Evolutionary conservation across 106 monocot genomes (phyloP).

Genomic region (Dendrobium nobile): DNA sequence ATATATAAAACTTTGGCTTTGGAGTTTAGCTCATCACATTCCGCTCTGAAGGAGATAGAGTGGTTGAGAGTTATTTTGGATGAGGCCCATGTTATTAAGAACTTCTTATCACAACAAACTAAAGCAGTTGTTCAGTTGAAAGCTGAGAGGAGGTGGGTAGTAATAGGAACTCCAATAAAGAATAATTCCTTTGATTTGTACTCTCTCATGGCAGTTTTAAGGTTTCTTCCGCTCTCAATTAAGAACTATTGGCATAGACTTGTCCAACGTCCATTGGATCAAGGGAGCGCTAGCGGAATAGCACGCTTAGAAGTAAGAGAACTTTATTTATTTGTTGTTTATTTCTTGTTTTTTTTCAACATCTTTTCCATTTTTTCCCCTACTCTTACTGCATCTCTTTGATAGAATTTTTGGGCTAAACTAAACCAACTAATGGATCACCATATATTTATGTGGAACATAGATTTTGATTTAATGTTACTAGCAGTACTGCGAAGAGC

Average conservation of each 20-base stretch:
- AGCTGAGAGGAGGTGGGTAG: conserved; percentile 88
- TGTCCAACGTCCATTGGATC: conserved; percentile 65
- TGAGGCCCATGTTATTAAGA: conserved; percentile 95
- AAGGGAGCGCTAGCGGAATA: conserved; percentile 54
- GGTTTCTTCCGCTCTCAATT: conserved; percentile 81
- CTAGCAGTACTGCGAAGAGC: neutral
- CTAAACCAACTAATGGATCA: neutral
- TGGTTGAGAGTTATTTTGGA: conserved; percentile 90
- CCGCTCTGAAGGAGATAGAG: conserved; percentile 61
- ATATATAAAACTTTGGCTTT: conserved; percentile 61
- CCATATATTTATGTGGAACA: neutral
- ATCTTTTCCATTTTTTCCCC: neutral
- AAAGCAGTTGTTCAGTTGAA: conserved; percentile 89
- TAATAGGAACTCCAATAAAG: conserved; percentile 97
- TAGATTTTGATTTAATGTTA: neutral
- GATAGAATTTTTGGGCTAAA: neutral
- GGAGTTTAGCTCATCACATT: conserved; percentile 35
- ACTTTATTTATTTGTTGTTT: neutral
- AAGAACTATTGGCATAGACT: conserved; percentile 90
- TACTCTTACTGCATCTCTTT: neutral
- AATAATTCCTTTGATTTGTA: conserved; percentile 87
- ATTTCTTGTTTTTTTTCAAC: neutral
- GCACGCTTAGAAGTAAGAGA: conserved; percentile 67
- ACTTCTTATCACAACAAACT: conserved; percentile 65
- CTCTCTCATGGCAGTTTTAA: conserved; percentile 85